Conservation (phyloP, 495 filamentous ascomycete species). For the Xylaria scruposa region DNA sequence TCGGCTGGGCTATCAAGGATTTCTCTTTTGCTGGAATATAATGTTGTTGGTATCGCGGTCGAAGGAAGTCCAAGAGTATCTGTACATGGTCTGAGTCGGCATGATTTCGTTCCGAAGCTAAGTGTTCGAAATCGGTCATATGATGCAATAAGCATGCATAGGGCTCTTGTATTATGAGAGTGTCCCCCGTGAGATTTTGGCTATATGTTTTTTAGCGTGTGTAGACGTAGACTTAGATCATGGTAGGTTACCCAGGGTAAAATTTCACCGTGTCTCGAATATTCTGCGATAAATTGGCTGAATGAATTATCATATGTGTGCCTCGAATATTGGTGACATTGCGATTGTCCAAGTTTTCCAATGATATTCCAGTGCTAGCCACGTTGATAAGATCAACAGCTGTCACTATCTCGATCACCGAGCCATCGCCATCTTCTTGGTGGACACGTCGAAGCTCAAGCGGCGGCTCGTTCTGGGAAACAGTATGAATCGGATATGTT, state of each 20-base stretch:
- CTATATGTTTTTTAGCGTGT: not conserved
- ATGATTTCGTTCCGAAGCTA: not conserved
- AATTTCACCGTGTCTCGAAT: conserved; percentile 1
- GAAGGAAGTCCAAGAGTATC: conserved; percentile 11
- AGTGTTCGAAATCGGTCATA: not conserved
- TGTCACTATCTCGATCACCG: conserved; percentile 12
- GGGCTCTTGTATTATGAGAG: not conserved
- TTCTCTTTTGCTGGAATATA: not conserved
- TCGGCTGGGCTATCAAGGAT: not conserved
- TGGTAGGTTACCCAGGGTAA: not conserved
- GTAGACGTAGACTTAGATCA: not conserved
- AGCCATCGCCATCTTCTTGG: not conserved
- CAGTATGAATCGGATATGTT: not conserved
- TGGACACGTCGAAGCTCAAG: not conserved
- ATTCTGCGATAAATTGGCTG: not conserved
- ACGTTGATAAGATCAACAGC: not conserved
- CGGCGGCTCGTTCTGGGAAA: not conserved
- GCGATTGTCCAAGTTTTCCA: not conserved
- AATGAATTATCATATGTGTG: conserved; percentile 14
- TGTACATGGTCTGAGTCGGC: not conserved
- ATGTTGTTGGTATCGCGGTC: not conserved
- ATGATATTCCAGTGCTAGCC: not conserved
- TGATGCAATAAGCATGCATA: conserved; percentile 13
- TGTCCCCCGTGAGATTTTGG: not conserved
- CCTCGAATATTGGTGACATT: not conserved